Evolutionary conservation across 257 asterid species (phyloP).

Genomic region (Craterostigma plantagineum): DNA sequence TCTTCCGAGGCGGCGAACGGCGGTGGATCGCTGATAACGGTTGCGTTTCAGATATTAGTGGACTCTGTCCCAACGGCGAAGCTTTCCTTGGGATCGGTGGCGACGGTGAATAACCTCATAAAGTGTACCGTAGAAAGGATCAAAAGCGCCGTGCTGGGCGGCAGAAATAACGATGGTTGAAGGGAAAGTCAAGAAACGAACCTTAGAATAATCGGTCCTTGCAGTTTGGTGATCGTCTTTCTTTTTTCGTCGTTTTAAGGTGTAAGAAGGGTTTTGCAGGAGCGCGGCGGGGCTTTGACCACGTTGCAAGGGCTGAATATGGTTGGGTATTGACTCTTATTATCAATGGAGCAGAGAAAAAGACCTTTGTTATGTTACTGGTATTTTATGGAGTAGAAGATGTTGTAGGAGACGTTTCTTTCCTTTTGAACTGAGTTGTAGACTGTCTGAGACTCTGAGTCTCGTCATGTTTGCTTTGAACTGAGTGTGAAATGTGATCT

Average conservation of each 20-base stretch:
- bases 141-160: slow-evolving; percentile 15
- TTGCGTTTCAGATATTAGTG: slow-evolving; percentile 41
- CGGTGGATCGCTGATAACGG: slow-evolving; percentile 29
- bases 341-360: too few species aligned
- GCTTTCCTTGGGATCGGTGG: slow-evolving; percentile 38
- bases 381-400: too few species aligned
- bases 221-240: background rate
- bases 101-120: slow-evolving; percentile 36
- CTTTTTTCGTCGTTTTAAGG: background rate
- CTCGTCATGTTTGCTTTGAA: too few species aligned
- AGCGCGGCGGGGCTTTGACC: too few species aligned
- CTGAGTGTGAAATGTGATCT: too few species aligned
- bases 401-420: too few species aligned
- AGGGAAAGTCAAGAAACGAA: slow-evolving; percentile 1
- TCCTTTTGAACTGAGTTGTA: too few species aligned
- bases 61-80: slow-evolving; percentile 43
- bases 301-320: background rate
- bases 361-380: too few species aligned
- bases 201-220: background rate
- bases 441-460: too few species aligned
- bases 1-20: slow-evolving; percentile 17
- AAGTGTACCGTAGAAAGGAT: slow-evolving; percentile 43
- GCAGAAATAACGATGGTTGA: background rate
- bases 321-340: slow-evolving; percentile 4
- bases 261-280: too few species aligned